These are phyloP conservation scores for Trichoderma endophyticum DNA, from an alignment of 2,329 filamentous ascomycete species.

Conservation along the genomic window DNA sequence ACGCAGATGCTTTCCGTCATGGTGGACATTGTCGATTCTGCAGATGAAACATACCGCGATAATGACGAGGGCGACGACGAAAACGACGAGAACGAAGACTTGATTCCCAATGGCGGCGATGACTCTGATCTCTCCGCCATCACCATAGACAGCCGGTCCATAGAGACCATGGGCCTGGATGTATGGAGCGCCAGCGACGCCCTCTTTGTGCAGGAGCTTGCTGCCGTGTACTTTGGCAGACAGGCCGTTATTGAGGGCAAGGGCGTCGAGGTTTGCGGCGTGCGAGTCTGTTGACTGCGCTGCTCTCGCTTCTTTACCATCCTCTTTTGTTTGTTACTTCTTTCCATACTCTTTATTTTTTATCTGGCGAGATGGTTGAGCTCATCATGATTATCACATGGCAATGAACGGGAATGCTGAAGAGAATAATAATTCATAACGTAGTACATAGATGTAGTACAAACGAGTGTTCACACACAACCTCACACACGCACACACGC, in stretches of 20 bases:
- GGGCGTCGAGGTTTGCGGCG: conserved; percentile 70
- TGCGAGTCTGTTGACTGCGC: conserved; percentile 58
- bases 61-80: conserved; percentile 35
- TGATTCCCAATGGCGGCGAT: conserved; percentile 25
- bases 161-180: conserved; percentile 72
- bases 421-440: background rate
- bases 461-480: conserved; percentile 9
- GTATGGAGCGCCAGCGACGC: conserved; percentile 70
- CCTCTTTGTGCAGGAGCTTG: conserved; percentile 63
- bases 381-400: background rate
- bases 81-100: conserved; percentile 27
- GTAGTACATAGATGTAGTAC: conserved; percentile 10
- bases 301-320: background rate
- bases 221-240: conserved; percentile 63
- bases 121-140: conserved; percentile 43
- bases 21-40: conserved; percentile 55
- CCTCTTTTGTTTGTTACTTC: background rate
- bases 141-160: conserved; percentile 59
- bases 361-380: background rate
- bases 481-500: background rate
- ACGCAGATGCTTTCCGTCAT: conserved; percentile 61
- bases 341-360: background rate
- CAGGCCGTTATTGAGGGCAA: conserved; percentile 62
- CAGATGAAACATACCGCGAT: conserved; percentile 41
- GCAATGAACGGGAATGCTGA: background rate